Conservation (phyloP, 1,139 yeast species). For the Protomyces inouyei region DNA sequence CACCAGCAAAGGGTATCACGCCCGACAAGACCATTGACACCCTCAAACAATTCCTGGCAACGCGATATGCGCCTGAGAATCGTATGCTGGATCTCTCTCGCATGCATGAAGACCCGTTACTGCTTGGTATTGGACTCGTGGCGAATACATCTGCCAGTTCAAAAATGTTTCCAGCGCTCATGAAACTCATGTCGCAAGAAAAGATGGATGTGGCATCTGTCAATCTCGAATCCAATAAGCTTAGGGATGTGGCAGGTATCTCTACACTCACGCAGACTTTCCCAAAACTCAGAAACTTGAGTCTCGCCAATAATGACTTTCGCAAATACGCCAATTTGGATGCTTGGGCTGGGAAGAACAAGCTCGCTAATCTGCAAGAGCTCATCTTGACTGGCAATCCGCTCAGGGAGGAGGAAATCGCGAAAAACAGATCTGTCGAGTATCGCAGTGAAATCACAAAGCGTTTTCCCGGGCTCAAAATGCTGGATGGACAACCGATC, state of each 20-base stretch:
- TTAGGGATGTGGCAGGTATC: constrained; percentile 59
- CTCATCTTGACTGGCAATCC: constrained; percentile 75
- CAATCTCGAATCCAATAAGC: constrained; percentile 65
- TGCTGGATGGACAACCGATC: constrained; percentile 71
- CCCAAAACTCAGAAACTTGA: constrained; percentile 71
- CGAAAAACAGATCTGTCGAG: constrained; percentile 43
- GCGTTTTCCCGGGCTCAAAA: constrained; percentile 69
- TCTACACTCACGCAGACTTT: constrained; percentile 66
- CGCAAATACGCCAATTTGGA: constrained; percentile 58
- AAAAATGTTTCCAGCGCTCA: constrained; percentile 74
- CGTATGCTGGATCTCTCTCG: constrained; percentile 68
- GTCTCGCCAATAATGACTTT: constrained; percentile 71
- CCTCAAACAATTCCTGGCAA: constrained; percentile 55
- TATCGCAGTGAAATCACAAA: constrained; percentile 62
- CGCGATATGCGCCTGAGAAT: constrained; percentile 60
- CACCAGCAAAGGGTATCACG: constrained; percentile 33
- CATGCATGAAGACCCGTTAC: constrained; percentile 60
- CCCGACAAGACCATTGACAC: constrained; percentile 53
- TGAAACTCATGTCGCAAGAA: constrained; percentile 65
- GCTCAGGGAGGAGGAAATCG: constrained; percentile 37
- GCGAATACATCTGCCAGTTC: constrained; percentile 50
- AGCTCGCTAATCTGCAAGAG: constrained; percentile 68
- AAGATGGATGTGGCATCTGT: constrained; percentile 59
- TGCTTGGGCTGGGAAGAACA: constrained; percentile 58
- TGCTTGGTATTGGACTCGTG: constrained; percentile 62